Evolutionary conservation across 768 basidiomycete species (phyloP).

Genomic region (Leccinum pellstonianum): DNA sequence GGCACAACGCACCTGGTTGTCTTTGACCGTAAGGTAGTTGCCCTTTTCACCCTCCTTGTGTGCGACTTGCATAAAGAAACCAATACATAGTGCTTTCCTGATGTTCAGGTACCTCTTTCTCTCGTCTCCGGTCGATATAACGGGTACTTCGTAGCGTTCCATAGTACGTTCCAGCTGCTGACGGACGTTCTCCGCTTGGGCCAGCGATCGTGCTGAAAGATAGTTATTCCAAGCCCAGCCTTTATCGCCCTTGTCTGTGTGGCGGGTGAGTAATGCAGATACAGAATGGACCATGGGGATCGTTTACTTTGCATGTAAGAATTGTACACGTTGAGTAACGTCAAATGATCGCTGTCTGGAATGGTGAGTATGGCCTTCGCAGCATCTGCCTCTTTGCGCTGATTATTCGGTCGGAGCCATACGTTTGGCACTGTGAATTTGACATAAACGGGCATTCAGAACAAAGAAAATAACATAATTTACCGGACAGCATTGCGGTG

Average conservation of each 20-base stretch:
- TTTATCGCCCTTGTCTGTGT: constrained; percentile 66
- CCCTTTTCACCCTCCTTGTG: constrained; percentile 93
- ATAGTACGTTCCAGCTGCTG: constrained; percentile 85
- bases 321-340: constrained; percentile 93
- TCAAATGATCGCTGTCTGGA: constrained; percentile 96
- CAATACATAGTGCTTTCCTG: constrained; percentile 80
- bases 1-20: constrained; percentile 68
- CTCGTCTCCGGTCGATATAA: constrained; percentile 67
- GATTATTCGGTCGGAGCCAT: constrained; percentile 89
- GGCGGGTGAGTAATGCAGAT: neutral
- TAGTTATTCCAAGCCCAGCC: constrained; percentile 94
- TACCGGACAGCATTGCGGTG: constrained; percentile 94
- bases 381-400: constrained; percentile 86
- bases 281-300: neutral
- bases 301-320: constrained; percentile 81
- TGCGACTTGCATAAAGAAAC: constrained; percentile 98
- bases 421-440: constrained; percentile 67
- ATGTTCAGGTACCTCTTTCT: constrained; percentile 72
- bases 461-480: constrained; percentile 14
- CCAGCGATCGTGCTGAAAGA: constrained; percentile 76
- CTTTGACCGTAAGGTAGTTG: constrained; percentile 88
- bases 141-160: constrained; percentile 84
- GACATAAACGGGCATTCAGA: neutral
- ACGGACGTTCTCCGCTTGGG: constrained; percentile 92
- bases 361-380: constrained; percentile 87